Evolutionary conservation across 257 asterid genomes (phyloP), one percentile per base, ranked within the genome.

Genomic region (Osmanthus fragrans): DNA sequence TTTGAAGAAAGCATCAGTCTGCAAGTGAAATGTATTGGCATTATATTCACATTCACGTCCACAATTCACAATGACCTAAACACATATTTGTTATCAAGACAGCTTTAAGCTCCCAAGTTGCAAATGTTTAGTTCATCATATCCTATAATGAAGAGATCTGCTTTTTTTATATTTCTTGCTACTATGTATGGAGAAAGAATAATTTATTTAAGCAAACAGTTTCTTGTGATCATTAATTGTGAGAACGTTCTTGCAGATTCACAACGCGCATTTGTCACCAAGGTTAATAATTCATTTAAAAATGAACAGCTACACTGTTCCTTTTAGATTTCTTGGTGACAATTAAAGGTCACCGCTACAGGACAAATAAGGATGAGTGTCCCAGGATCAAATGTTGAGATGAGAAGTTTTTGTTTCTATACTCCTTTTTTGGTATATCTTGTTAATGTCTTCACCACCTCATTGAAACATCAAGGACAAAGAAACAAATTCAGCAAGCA

Each of bases 1-100:
- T 81, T 89, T 92, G 87, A 94, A 92, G 91, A 89, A 94, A 8
- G 76, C 86, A 85, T 94, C 97, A 40, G 97, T 89, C 98, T 94
- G 96, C 89, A 89, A 83, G 68, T 66, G 82, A 60, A 76, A 49
- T 21, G 75, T 12, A 68, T 77, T 29, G 13, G 77, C 8, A 64
- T 56, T 70, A 81, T 71, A 65, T 73, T 67, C 68, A 67, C 18
- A 70, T 5, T 39, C 6, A 16, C 4, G n/a, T 19, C 23, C 12
- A n/a, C 54, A 60, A 69, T 72, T 25, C 23, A 63, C 47, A 72
- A 60, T 64, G 10, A 36, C 18, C 23, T 29, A 30, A 25, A 40
- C 25, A 66, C 5, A 40, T 40, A 25, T 19, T 49, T 21, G 7
- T 36, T 4, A 58, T 36, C 70, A 56, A 56, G 68, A 75, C 33